A percentile compares a stretch with the other conserved stretches of the same genome.
These are phyloP conservation scores for Eucalyptus polyanthemos DNA, from an alignment of 345 rosid species.

Conservation along the genomic window DNA sequence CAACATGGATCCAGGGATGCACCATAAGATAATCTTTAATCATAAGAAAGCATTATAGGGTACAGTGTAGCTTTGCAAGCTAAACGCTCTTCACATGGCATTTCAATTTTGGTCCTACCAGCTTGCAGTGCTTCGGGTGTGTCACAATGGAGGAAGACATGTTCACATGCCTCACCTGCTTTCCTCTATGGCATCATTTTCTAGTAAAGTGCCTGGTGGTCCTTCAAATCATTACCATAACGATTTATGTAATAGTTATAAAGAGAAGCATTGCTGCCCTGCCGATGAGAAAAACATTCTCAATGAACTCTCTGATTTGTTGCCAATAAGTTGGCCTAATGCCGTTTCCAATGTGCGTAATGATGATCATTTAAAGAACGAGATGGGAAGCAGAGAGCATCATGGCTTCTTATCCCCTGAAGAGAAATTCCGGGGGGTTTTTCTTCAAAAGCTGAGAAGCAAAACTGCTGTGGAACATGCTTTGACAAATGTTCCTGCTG, in stretches of 20 bases:
- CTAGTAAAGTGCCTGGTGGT: background rate
- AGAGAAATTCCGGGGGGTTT: conserved; percentile 76
- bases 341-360: background rate
- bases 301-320: conserved; percentile 42
- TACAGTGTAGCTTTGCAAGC: background rate
- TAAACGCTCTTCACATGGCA: conserved; percentile 5
- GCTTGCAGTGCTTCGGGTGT: background rate
- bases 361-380: background rate
- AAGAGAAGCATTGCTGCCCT: background rate
- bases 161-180: background rate
- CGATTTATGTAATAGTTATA: background rate
- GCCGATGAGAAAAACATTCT: conserved; percentile 44
- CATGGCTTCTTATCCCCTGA: conserved; percentile 54
- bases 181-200: conserved; percentile 1
- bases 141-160: conserved; percentile 1
- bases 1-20: background rate
- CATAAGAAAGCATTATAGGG: background rate
- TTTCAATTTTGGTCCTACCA: background rate
- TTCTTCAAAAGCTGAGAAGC: conserved; percentile 62
- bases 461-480: conserved; percentile 35
- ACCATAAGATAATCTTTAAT: background rate
- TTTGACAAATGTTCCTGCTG: conserved; percentile 28
- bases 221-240: background rate
- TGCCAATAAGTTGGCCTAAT: conserved; percentile 18
- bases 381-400: background rate